Evolutionary conservation across 177 flowering plant genomes (phyloP), one percentile per base, ranked within the genome.

Genomic region (Vitis hybrid): DNA sequence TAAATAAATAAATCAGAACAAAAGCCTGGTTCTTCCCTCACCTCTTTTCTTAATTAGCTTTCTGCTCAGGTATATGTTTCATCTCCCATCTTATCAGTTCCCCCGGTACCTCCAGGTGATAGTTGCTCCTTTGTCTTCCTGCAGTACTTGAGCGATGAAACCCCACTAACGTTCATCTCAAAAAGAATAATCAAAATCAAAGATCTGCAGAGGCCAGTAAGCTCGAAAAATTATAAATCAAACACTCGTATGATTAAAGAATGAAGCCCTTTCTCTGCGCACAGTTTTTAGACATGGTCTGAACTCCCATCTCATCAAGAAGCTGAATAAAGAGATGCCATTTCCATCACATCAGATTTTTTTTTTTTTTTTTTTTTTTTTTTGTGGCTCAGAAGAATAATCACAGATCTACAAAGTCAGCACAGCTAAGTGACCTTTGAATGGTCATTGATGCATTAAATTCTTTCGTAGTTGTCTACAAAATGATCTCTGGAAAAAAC

Each of bases 381-480:
- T 33, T 33, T 33, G 48, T 39, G 48, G 48, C 1, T 62, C 66
- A 49, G 64, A 39, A 57, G 64, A 71, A 64, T 71, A 71, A 56
- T 71, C 64, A 71, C 52, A 71, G 74, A 71, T 71, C 74, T 71
- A 68, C 64, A 63, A 61, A 49, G 9, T 19, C 49, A 11, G 63
- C 63, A 60, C 2, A 31, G 64, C 10, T 61, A 67, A 56, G n/a
- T 51, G 16, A 12, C 19, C 15, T 39, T 39, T 39, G 48, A 39
- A 39, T 39, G 5, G 48, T 39, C 48, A 39, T 39, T 39, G 48
- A 39, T 39, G 48, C 48, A 39, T 39, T 39, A 39, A 39, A 8
- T 39, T 39, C 48, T 39, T 39, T 39, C 48, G 31, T 39, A 39
- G 48, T 39, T 39, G 48, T 39, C 48, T 39, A 5, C 48, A 39